phyloP scores from a whole-genome alignment of 768 basidiomycete species.

The Artomyces pyxidatus region DNA sequence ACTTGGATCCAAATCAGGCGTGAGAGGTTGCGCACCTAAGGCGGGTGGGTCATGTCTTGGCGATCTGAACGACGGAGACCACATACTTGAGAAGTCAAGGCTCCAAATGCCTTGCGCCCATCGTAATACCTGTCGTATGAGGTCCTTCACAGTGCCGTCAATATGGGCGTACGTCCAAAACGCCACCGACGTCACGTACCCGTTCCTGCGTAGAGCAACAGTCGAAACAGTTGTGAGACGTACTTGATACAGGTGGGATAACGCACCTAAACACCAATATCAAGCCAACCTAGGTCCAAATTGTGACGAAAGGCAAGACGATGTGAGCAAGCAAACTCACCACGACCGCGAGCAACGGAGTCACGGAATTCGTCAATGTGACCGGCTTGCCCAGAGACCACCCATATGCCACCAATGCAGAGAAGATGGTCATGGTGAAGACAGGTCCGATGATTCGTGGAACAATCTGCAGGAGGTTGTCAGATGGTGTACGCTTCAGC shows the following conservation, averaged over 20 bases:
- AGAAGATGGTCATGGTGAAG: conserved; percentile 72
- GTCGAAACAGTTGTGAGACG: neutral
- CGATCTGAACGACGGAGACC: neutral
- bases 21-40: conserved; percentile 60
- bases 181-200: conserved; percentile 29
- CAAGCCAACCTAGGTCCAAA: conserved; percentile 64
- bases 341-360: conserved; percentile 85
- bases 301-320: neutral
- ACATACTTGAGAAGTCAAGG: conserved; percentile 54
- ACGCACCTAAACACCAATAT: conserved; percentile 79
- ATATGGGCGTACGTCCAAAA: neutral
- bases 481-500: conserved; percentile 7
- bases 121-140: conserved; percentile 87
- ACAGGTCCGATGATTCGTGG: conserved; percentile 72
- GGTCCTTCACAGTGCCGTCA: conserved; percentile 47
- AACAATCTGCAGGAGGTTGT: conserved; percentile 52
- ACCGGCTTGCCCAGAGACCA: conserved; percentile 50
- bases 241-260: neutral
- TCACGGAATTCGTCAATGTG: conserved; percentile 71
- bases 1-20: conserved; percentile 78
- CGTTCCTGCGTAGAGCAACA: conserved; percentile 39
- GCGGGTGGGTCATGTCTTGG: conserved; percentile 1
- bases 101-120: conserved; percentile 77
- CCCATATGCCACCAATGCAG: conserved; percentile 51
- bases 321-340: conserved; percentile 34